Conservation (phyloP, 768 basidiomycete genomes). For the Crassisporium funariophilum region DNA sequence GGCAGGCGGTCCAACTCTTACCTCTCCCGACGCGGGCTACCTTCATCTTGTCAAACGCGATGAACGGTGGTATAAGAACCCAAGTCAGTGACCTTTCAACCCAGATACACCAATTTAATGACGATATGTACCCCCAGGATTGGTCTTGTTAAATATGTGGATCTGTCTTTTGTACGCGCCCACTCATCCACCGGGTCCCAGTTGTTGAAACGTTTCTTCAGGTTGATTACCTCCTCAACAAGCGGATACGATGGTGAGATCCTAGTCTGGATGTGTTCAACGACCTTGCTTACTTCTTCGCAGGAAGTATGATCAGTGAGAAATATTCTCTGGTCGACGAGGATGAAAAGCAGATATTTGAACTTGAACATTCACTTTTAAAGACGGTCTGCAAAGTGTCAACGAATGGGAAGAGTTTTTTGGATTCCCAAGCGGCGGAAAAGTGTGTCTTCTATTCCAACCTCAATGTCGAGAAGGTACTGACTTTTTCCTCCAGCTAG, state of each 20-base stretch:
- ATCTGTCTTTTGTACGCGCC: constrained; percentile 51
- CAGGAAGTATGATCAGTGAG: constrained; percentile 61
- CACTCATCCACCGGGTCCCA: neutral
- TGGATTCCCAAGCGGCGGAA: constrained; percentile 47
- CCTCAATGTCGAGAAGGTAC: neutral
- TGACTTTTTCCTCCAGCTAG: constrained; percentile 31
- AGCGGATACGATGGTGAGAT: constrained; percentile 61
- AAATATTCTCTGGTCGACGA: neutral
- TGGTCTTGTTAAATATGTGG: constrained; percentile 57
- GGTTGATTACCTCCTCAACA: constrained; percentile 62
- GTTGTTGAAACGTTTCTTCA: constrained; percentile 16
- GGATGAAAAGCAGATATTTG: neutral
- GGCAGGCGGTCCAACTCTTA: constrained; percentile 46
- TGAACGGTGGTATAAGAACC: constrained; percentile 63
- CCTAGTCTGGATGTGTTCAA: constrained; percentile 16
- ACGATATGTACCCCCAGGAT: constrained; percentile 43
- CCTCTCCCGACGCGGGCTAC: constrained; percentile 32
- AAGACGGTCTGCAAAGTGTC: constrained; percentile 60
- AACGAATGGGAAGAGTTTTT: constrained; percentile 58
- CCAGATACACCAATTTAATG: neutral
- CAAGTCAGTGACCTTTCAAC: constrained; percentile 32
- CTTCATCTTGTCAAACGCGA: constrained; percentile 50
- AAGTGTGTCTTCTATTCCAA: constrained; percentile 20
- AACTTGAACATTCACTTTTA: neutral
- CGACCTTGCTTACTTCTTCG: neutral